phyloP scores from a whole-genome alignment of 208 protist genomes.

The Leishmania guyanensis region DNA sequence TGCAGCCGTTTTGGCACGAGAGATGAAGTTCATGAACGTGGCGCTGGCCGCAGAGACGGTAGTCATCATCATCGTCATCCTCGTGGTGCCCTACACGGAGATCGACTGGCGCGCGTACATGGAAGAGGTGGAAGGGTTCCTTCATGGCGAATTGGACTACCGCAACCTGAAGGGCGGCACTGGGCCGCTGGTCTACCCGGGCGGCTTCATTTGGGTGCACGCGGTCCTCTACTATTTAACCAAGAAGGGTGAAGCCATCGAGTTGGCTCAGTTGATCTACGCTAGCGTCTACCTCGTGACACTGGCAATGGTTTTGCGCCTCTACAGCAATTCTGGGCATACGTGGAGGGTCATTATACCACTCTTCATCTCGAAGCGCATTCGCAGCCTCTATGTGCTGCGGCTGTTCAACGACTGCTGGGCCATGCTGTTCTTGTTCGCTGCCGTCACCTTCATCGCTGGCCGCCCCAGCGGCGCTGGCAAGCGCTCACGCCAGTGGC shows the following conservation, averaged over 20 bases:
- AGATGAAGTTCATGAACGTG: slow-evolving; percentile 29
- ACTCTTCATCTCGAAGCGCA: slow-evolving; percentile 72
- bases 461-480: slow-evolving; percentile 15
- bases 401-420: slow-evolving; percentile 91
- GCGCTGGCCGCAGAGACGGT: slow-evolving; percentile 33
- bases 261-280: slow-evolving; percentile 79
- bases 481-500: slow-evolving; percentile 40
- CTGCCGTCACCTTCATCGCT: slow-evolving; percentile 53
- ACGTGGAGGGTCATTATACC: slow-evolving; percentile 42
- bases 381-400: slow-evolving; percentile 88
- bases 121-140: slow-evolving; percentile 79
- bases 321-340: slow-evolving; percentile 46
- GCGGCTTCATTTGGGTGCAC: slow-evolving; percentile 90
- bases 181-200: slow-evolving; percentile 91
- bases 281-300: slow-evolving; percentile 66
- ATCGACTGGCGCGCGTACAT: slow-evolving; percentile 94
- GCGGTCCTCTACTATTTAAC: slow-evolving; percentile 80
- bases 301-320: slow-evolving; percentile 42
- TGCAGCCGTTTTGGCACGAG: not conserved
- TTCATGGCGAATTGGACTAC: slow-evolving; percentile 84
- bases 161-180: slow-evolving; percentile 70
- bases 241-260: slow-evolving; percentile 60
- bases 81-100: slow-evolving; percentile 74
- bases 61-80: slow-evolving; percentile 44
- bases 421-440: slow-evolving; percentile 83